These are phyloP conservation scores for Gamarada debralockiae DNA, from an alignment of 495 filamentous ascomycete species.

Conservation along the genomic window DNA sequence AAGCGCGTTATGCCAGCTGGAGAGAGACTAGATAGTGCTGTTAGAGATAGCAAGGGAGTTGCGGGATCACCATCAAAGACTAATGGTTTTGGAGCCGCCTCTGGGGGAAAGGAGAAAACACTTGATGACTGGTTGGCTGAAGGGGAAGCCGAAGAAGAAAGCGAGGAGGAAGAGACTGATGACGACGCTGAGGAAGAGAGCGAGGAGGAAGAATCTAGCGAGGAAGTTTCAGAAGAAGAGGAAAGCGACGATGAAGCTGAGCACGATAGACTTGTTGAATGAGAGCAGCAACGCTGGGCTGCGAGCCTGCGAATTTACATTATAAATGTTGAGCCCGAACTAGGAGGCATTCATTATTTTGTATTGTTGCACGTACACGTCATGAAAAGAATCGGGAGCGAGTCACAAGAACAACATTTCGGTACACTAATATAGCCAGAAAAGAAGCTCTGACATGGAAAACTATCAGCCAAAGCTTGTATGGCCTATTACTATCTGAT, in stretches of 20 bases:
- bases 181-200: constrained; percentile 39
- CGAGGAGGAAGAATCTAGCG: constrained; percentile 37
- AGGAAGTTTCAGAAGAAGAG: constrained; percentile 40
- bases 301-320: constrained; percentile 4
- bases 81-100: constrained; percentile 16
- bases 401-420: constrained; percentile 16
- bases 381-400: constrained; percentile 3
- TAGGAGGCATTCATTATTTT: constrained; percentile 6
- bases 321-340: constrained; percentile 7
- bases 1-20: constrained; percentile 52
- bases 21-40: constrained; percentile 58
- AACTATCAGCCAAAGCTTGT: constrained; percentile 22
- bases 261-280: constrained; percentile 42
- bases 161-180: constrained; percentile 44
- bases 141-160: constrained; percentile 33
- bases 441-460: constrained; percentile 18
- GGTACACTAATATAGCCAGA: constrained; percentile 4
- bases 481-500: constrained; percentile 20
- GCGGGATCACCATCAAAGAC: constrained; percentile 15
- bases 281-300: constrained; percentile 6
- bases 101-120: constrained; percentile 51
- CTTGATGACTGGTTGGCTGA: constrained; percentile 89
- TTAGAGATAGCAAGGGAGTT: constrained; percentile 17
- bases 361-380: neutral
- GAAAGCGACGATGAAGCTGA: constrained; percentile 38